Evolutionary conservation across 495 filamentous ascomycete species (phyloP).

Genomic region (Lophiotrema nucula): DNA sequence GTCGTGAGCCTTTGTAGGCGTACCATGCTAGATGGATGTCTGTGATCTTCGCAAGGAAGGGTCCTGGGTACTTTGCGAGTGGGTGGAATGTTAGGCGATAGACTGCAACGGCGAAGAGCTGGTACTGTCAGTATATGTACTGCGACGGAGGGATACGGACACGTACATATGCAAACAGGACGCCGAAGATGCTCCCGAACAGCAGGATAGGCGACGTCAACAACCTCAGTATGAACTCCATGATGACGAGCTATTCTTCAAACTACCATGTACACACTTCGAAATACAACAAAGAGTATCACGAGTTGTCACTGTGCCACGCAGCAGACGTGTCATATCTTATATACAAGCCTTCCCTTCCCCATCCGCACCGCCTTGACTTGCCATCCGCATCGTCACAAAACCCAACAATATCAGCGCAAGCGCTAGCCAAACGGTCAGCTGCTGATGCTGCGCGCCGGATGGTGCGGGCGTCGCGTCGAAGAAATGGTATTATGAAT

Average conservation of each 20-base stretch:
- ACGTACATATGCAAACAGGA: slow-evolving; percentile 17
- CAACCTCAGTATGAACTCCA: slow-evolving; percentile 12
- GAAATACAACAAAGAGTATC: no score
- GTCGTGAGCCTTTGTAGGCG: slow-evolving; percentile 33
- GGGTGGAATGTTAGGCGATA: slow-evolving; percentile 39
- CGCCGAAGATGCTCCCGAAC: slow-evolving; percentile 7
- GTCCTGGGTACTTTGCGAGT: slow-evolving; percentile 37
- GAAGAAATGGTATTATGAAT: no score
- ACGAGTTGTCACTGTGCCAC: no score
- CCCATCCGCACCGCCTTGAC: not conserved
- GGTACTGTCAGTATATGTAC: not conserved
- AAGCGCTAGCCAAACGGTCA: not conserved
- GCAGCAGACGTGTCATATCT: no score
- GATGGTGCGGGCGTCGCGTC: no score
- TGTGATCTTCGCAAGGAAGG: slow-evolving; percentile 33
- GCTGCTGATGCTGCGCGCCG: no score
- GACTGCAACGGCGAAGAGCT: slow-evolving; percentile 14
- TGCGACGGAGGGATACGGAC: not conserved
- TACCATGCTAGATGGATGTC: slow-evolving; percentile 34
- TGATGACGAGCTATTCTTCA: no score
- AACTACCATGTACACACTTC: no score
- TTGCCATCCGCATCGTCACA: not conserved
- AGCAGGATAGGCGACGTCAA: slow-evolving; percentile 15
- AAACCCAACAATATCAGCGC: not conserved
- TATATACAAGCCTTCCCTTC: no score